Base-by-base conservation (phyloP, 768 basidiomycete genomes). In the Boletus patriciae region DNA sequence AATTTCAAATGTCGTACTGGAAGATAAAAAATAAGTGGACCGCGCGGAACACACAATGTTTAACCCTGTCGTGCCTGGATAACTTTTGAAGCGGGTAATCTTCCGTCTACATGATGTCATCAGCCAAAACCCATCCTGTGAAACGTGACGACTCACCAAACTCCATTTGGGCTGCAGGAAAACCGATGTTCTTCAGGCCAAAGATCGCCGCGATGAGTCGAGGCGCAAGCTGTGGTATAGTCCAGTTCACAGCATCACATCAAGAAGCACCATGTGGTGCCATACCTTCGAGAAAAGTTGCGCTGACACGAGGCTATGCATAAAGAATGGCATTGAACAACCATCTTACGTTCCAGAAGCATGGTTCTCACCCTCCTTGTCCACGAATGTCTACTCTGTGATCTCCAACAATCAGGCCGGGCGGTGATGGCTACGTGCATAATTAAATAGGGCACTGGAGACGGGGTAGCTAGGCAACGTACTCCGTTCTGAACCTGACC, bases 141-240 rank as follows among this genome's bases (percentile, higher is more conserved):
- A 25, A 33, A 41, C 7, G 25, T 3, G 23, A 4, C 2, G 18
- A 58, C 66, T 42, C 37, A 65, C 66, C 58, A 56, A 42, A 59
- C 34, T 29, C 47, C 53, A 42, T 65, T 9, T 25, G 46, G 3
- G 25, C 45, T 2, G 29, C 40, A 23, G 51, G 23, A 33, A 65
- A 60, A 11, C 18, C 1, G 15, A 85, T 46, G 21, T 75, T 65
- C 50, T 77, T 75, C 54, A 82, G 68, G 33, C 69, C 70, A 54
- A 84, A 77, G 41, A 86, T 75, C 7, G 68, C 71, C 3, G 74
- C 70, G 21, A 86, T 61, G 23, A 27, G 80, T 75, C 4, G 76
- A 27, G 81, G 76, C 4, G 76, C 77, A 29, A 78, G 75, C 80
- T 82, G 13, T 21, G 42, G 43, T 6, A 4, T 10, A 16, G 9